Percentiles rank a stretch among this genome's conserved stretches.
These are phyloP conservation scores for Moelleriella libera DNA, from an alignment of 2,329 filamentous ascomycete genomes.

Conservation along the genomic window DNA sequence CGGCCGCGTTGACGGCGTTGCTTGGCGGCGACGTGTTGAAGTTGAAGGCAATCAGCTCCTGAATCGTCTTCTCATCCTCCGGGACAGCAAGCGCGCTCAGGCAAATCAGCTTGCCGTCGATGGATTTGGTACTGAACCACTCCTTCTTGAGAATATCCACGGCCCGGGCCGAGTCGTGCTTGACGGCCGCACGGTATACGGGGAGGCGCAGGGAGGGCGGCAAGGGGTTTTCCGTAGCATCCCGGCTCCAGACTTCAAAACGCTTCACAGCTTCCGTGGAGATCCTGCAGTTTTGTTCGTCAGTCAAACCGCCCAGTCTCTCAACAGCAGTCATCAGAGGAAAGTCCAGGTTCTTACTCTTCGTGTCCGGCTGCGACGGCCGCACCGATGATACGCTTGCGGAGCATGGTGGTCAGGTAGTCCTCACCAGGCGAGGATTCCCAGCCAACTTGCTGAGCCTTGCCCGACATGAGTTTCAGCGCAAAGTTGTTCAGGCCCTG, in stretches of 20 bases:
- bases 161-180: constrained; percentile 49
- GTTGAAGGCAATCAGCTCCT: constrained; percentile 60
- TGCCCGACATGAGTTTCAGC: constrained; percentile 59
- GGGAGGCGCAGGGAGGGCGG: constrained; percentile 70
- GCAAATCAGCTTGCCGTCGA: constrained; percentile 83
- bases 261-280: constrained; percentile 61
- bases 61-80: constrained; percentile 53
- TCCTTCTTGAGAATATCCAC: constrained; percentile 72
- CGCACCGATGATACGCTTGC: constrained; percentile 63
- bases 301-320: neutral
- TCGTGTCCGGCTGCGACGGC: constrained; percentile 68
- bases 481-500: constrained; percentile 65
- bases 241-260: constrained; percentile 66
- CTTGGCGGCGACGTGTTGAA: constrained; percentile 48
- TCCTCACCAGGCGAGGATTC: constrained; percentile 66
- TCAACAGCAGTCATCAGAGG: neutral
- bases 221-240: constrained; percentile 54
- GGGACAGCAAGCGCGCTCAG: constrained; percentile 64
- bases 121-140: constrained; percentile 66
- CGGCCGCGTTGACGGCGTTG: constrained; percentile 64
- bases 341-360: constrained; percentile 33
- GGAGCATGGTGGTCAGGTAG: constrained; percentile 68
- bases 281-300: constrained; percentile 27
- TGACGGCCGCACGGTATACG: constrained; percentile 68
- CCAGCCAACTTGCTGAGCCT: constrained; percentile 74